Base-by-base conservation (phyloP, 805 yeast genomes). In the Wickerhamiella vanderwaltii region DNA sequence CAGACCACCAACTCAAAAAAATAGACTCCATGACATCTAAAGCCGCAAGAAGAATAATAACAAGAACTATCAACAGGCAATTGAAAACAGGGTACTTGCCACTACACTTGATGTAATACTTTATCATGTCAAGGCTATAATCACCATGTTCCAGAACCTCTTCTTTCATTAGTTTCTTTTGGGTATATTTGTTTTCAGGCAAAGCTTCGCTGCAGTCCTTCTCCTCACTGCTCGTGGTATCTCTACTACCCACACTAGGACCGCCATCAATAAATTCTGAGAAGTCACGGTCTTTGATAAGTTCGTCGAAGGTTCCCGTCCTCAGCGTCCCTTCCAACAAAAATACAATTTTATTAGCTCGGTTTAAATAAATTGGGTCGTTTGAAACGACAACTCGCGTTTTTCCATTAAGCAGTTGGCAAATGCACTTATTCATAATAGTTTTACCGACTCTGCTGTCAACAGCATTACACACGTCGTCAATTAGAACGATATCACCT, bases 381-480 rank as follows among this genome's bases (percentile, higher is more conserved):
- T 84, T 95, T 0, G 95, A 85, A 2, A 93, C 93, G 52, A 84
- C 64, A 7, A 85, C 52, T 51, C 91, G 68, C 0, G 95, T 85
- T 51, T 70, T 73, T 15, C 60, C 58, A 31, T 62, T 60, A 45
- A 85, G 56, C 20, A 74, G 46, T 0, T 82, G 85, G 46, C 70
- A 48, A 33, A 84, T 58, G 59, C 94, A 84, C 30, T 73, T 64
- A 22, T 73, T 71, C 70, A 84, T 71, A 39, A 84, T 79, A 50
- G 76, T 82, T 42, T 72, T 73, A 12, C 93, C 91, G 18, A 84
- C 94, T 52, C 80, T 73, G 9, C 93, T 82, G 62, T 85, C 94
- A 11, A 84, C 94, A 2, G 95, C 94, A 64, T 84, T 75, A 45
- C 84, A 64, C 6, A 83, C 86, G 57, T 84, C 95, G 55, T 84